Conservation (phyloP, 2,329 filamentous ascomycete genomes). For the Botrytis hyacinthi region DNA sequence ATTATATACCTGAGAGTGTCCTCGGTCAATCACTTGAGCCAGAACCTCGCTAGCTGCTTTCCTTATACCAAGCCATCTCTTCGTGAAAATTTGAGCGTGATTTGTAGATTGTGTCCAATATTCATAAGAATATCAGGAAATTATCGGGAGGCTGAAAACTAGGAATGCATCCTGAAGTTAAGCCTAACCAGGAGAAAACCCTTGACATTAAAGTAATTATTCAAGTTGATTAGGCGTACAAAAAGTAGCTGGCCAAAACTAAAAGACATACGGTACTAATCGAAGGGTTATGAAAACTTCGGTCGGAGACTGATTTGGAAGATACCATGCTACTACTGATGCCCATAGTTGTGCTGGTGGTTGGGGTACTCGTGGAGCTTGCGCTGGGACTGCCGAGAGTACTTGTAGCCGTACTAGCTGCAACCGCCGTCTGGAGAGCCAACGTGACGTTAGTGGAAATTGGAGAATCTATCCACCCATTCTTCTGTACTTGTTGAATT, state of each 20-base stretch:
- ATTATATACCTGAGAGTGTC: background rate
- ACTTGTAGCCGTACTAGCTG: background rate
- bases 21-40: background rate
- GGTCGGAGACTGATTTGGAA: background rate
- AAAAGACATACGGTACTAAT: background rate
- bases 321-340: background rate
- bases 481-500: conserved; percentile 16
- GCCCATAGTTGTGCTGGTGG: background rate
- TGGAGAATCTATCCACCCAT: conserved; percentile 17
- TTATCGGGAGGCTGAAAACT: background rate
- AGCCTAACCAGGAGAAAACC: accelerated
- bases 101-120: background rate
- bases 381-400: background rate
- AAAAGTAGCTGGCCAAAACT: background rate
- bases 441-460: background rate
- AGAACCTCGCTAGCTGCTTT: background rate
- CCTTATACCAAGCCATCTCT: background rate
- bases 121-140: background rate
- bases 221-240: background rate
- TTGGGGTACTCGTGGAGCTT: background rate
- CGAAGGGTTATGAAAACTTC: too few relatives aligned
- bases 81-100: background rate
- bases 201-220: background rate
- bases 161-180: background rate
- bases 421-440: background rate